Evolutionary conservation across 768 basidiomycete species (phyloP).

Genomic region (Tylopilus rubrobrunneus): DNA sequence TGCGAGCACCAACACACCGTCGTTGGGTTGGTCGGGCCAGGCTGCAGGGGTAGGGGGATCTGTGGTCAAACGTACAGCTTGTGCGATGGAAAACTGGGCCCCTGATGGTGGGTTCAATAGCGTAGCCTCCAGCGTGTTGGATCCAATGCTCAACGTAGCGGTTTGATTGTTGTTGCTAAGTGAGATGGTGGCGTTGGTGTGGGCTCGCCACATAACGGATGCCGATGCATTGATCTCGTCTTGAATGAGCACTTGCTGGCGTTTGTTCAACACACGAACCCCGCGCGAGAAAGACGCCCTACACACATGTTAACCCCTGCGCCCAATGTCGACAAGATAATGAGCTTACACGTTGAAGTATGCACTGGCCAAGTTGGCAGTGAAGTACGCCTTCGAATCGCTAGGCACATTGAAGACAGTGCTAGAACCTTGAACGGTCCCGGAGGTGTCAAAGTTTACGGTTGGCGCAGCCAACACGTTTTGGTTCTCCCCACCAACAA

Average conservation of each 20-base stretch:
- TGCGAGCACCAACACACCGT: slow-evolving; percentile 73
- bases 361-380: slow-evolving; percentile 71
- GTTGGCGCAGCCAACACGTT: slow-evolving; percentile 65
- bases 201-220: slow-evolving; percentile 83
- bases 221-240: slow-evolving; percentile 74
- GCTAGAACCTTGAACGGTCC: slow-evolving; percentile 79
- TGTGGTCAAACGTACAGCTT: slow-evolving; percentile 50
- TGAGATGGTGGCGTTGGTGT: slow-evolving; percentile 88
- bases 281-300: slow-evolving; percentile 80
- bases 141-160: slow-evolving; percentile 73
- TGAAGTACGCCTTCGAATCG: slow-evolving; percentile 77
- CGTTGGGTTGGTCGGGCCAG: slow-evolving; percentile 67
- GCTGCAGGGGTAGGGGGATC: slow-evolving; percentile 64
- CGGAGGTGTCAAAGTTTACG: slow-evolving; percentile 46
- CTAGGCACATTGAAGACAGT: slow-evolving; percentile 63
- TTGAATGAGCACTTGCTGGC: slow-evolving; percentile 87
- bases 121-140: slow-evolving; percentile 58
- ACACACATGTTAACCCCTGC: slow-evolving; percentile 11
- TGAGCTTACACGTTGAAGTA: slow-evolving; percentile 66
- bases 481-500: slow-evolving; percentile 77
- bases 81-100: slow-evolving; percentile 54
- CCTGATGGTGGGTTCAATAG: slow-evolving; percentile 67
- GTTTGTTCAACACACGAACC: slow-evolving; percentile 73
- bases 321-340: neutral
- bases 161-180: slow-evolving; percentile 52